phyloP scores from a whole-genome alignment of 1,284 basidiomycete genomes.

The Leccinum subrobustum region DNA sequence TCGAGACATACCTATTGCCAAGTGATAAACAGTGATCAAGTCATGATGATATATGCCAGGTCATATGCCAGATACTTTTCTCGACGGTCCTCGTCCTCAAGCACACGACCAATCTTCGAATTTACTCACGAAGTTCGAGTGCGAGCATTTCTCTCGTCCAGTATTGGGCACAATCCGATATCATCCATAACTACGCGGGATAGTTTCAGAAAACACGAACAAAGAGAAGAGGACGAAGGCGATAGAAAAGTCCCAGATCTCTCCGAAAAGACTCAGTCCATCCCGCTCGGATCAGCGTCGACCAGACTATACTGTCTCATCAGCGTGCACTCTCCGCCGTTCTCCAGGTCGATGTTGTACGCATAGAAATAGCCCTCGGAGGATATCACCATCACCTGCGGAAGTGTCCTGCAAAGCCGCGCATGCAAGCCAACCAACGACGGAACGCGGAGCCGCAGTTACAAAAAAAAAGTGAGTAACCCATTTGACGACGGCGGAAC shows the following conservation, averaged over 20 bases:
- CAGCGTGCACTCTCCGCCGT: constrained; percentile 92
- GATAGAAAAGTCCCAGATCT: not conserved
- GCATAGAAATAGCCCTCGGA: constrained; percentile 95
- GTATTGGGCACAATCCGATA: not conserved
- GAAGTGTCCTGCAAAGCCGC: constrained; percentile 66
- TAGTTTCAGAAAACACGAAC: not conserved
- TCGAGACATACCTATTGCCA: not conserved
- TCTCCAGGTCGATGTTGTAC: constrained; percentile 95
- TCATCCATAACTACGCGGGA: not conserved
- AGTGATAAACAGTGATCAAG: not conserved
- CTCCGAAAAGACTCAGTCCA: constrained; percentile 17
- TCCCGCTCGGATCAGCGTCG: constrained; percentile 28
- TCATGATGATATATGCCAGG: not conserved
- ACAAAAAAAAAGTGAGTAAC: not conserved
- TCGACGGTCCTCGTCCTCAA: not conserved
- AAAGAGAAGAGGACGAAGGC: not conserved
- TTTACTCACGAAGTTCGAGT: not conserved
- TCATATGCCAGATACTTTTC: not conserved
- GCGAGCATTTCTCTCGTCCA: not conserved
- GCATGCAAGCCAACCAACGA: not conserved
- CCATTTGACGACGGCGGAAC: not conserved
- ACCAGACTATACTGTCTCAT: constrained; percentile 88
- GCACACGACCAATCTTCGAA: not conserved
- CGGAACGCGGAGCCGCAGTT: not conserved
- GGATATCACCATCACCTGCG: constrained; percentile 96